Evolutionary conservation across 1,284 basidiomycete species (phyloP).

Genomic region (Ceraceosorus guamensis): DNA sequence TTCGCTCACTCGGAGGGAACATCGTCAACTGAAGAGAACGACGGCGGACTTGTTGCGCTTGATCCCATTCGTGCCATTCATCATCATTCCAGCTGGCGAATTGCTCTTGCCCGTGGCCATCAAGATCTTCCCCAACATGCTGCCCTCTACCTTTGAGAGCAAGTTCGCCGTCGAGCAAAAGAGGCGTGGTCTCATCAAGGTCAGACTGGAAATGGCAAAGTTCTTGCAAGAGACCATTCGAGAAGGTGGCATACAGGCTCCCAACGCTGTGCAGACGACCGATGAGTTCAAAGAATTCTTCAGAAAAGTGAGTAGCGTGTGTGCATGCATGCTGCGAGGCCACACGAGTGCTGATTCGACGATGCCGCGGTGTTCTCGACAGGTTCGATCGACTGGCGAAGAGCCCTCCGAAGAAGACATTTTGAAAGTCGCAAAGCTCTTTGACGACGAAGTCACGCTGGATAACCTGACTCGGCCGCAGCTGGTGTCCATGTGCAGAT

Average conservation of each 20-base stretch:
- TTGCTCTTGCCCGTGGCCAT: conserved; percentile 90
- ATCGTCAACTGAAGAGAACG: conserved; percentile 87
- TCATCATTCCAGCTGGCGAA: conserved; percentile 98
- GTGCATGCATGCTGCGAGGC: too few relatives aligned
- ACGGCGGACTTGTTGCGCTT: conserved; percentile 86
- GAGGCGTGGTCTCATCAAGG: conserved; percentile 85
- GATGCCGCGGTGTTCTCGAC: background rate
- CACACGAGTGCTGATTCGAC: background rate
- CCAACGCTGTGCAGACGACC: conserved; percentile 77
- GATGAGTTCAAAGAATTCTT: conserved; percentile 99
- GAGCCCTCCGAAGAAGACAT: conserved; percentile 79
- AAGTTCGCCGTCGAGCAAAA: conserved; percentile 83
- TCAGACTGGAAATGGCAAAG: conserved; percentile 96
- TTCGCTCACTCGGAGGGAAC: conserved; percentile 80
- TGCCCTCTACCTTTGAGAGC: conserved; percentile 96
- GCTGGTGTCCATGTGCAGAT: conserved; percentile 86
- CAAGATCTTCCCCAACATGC: conserved; percentile 97
- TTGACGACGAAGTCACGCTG: conserved; percentile 93
- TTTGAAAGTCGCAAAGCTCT: conserved; percentile 88
- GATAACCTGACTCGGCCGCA: conserved; percentile 97
- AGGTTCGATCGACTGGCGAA: conserved; percentile 86
- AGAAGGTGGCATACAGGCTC: conserved; percentile 77
- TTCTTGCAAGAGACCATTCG: conserved; percentile 95
- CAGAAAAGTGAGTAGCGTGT: conserved; percentile 59
- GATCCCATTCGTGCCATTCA: conserved; percentile 88